Evolutionary conservation across 2,329 filamentous ascomycete species (phyloP), one percentile per base, ranked within the genome.

Genomic region (Fusarium camptoceras): DNA sequence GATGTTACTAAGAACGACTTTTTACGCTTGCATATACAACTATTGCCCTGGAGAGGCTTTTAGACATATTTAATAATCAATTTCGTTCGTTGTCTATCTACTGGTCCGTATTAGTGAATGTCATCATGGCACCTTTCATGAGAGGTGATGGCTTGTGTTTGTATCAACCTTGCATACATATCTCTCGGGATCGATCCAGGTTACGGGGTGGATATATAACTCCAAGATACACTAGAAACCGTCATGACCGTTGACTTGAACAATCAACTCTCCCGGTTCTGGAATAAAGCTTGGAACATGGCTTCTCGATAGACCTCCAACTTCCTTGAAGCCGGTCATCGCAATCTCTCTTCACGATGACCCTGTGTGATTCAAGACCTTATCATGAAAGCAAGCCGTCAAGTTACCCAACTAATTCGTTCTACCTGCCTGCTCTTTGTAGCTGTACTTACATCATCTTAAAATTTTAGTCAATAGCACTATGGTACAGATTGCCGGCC

Each of bases 51-150:
- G 68, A 72, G 68, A 72, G 74, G 73, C 75, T 66, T 51, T 58
- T 76, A 77, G 70, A 77, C 66, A 75, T 70, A 74, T 71, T 73
- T 78, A 78, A 78, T 78, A 72, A 71, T 76, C 74, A 73, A 59
- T 70, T 73, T 78, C 76, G 74, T 75, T 77, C 69, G 66, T 70
- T 76, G 59, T 66, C 56, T 37, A 62, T 18, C 8, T 31, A 10
- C 42, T 24, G 14, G 16, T 22, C 10, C 15, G 10, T 31, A 9
- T 24, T 8, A n/a, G 24, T 46, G 14, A 46, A 41, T 15, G 5
- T 24, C 20, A 30, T 41, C 37, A 51, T 56, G 61, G 48, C 15
- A 56, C 18, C 24, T 14, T n/a, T 25, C 18, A 51, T 48, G 30
- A 42, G 10, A 48, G 8, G 24, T 24, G 22, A 27, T 11, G n/a